Base-by-base conservation (phyloP, 495 filamentous ascomycete genomes). In the Aspergillus kassunensis region DNA sequence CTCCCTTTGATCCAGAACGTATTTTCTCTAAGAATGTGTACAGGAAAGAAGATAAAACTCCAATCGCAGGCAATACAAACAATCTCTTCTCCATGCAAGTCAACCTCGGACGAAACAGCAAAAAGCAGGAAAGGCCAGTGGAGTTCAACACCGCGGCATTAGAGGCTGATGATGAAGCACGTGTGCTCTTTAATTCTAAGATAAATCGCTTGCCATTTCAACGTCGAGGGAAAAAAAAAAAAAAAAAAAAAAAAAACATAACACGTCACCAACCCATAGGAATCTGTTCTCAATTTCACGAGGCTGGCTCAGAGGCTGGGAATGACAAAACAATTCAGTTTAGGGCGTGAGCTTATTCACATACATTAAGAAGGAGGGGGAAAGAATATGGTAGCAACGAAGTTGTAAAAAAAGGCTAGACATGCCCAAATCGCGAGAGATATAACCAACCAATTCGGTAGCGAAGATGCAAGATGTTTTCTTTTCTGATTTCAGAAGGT, bases 391-490 rank as follows among this genome's bases (percentile, higher is more conserved):
- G 54, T 25, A 42, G 50, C 27, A 57, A 54, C 12, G 27, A 54
- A 61, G 35, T 34, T 46, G 55, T 60, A 61, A 33, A 33, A 11
- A 33, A 58, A 46, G 62, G 66, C 66, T 62, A 55, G 39, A 57
- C 52, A 56, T 47, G 62, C 69, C 64, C 65, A 69, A 55, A 70
- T 67, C 60, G 56, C 66, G 62, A 62, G 64, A 62, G 54, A 63
- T 63, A 71, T 73, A 70, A 70, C 64, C 65, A 73, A 70, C 66
- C 68, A 70, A 64, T 63, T 71, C 61, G 60, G 60, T 63, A 60
- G 68, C 59, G 49, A 63, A 63, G 48, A 62, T 68, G 67, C 64
- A 69, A 67, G 49, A 68, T 68, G 59, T 61, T 63, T 66, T 59
- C 63, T 71, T 67, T 68, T 69, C 61, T 65, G 53, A 55, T 63